A percentile compares a stretch with the other conserved stretches of the same genome.
Evolutionary conservation across 371 early-diverging fungal species (phyloP).

Genomic region (Rhizopus stolonifer): DNA sequence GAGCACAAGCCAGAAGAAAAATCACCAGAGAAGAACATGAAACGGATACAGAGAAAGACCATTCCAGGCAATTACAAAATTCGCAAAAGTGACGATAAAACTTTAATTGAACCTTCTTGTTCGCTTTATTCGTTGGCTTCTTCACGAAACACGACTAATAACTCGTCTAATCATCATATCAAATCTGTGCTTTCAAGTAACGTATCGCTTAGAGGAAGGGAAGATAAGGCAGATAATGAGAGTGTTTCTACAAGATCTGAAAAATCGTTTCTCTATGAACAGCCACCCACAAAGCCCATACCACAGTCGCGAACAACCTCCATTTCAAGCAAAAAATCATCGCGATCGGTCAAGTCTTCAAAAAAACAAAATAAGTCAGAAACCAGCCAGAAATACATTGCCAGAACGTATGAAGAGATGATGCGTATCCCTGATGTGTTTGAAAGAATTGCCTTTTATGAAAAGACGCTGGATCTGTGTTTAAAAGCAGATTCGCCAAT

Average conservation of each 20-base stretch:
- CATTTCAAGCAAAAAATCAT: slow-evolving; percentile 23
- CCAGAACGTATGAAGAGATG: slow-evolving; percentile 35
- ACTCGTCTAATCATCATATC: slow-evolving; percentile 2
- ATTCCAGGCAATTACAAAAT: background rate
- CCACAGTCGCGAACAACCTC: slow-evolving; percentile 5
- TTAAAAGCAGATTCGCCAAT: slow-evolving; percentile 28
- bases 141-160: slow-evolving; percentile 14
- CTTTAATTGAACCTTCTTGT: slow-evolving; percentile 5
- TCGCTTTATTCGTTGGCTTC: slow-evolving; percentile 15
- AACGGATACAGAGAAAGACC: background rate
- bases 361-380: slow-evolving; percentile 1
- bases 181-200: background rate
- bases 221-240: background rate
- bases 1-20: slow-evolving; percentile 4
- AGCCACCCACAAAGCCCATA: background rate
- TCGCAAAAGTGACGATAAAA: slow-evolving; percentile 8
- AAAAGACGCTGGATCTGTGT: slow-evolving; percentile 32
- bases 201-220: background rate
- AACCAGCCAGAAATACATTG: slow-evolving; percentile 25
- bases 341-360: slow-evolving; percentile 9
- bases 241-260: background rate
- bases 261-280: slow-evolving; percentile 3
- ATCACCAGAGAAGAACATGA: background rate
- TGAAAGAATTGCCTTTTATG: slow-evolving; percentile 38
- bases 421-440: slow-evolving; percentile 38